Base-by-base conservation (phyloP, 768 basidiomycete species). In the Trichaptum fuscoviolaceum region DNA sequence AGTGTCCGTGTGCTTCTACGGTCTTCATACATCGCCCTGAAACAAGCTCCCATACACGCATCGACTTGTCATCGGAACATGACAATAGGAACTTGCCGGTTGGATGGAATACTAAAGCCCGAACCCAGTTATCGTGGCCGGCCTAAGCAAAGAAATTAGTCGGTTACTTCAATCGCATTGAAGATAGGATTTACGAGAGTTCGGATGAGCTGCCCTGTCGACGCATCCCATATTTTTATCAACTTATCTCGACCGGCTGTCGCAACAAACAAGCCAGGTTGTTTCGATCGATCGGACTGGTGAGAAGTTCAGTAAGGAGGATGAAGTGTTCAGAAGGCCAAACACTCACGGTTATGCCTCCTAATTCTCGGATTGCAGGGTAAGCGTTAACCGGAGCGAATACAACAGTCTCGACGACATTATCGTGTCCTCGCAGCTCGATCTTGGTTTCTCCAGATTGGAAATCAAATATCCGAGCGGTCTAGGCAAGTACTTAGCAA, bases 161-260 rank as follows among this genome's bases (percentile, higher is more conserved):
- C 42, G 68, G 12, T 64, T 58, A 61, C 30, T 23, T 4, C 63
- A 20, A 36, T 65, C 57, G 30, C 65, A 26, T 61, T 42, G 7
- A n/a, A 34, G 23, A 27, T 68, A 42, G 35, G 64, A 75, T 84
- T 66, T 69, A 91, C 91, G 65, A 96, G 83, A 68, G 85, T 91
- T 75, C 88, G 84, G 58, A 95, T 75, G 75, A 92, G 83, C 75
- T 93, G 93, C 5, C 96, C 95, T 59, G 86, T 88, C 67, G 87
- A 83, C 0, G 87, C 83, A 72, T 97, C 95, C 95, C 95, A 98
- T 20, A 98, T 76, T 72, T 90, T 92, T 79, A 97, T 92, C 5
- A 87, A 87, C 82, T 94, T 96, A 79, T 98, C 95, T 76, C 95
- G 84, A 35, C 92, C 89, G 1, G 93, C 94, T 17, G 93, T 95